Percentiles rank a stretch among this genome's conserved stretches.
These are phyloP conservation scores for Prunus mongolica DNA, from an alignment of 306 rosid species.

Conservation along the genomic window DNA sequence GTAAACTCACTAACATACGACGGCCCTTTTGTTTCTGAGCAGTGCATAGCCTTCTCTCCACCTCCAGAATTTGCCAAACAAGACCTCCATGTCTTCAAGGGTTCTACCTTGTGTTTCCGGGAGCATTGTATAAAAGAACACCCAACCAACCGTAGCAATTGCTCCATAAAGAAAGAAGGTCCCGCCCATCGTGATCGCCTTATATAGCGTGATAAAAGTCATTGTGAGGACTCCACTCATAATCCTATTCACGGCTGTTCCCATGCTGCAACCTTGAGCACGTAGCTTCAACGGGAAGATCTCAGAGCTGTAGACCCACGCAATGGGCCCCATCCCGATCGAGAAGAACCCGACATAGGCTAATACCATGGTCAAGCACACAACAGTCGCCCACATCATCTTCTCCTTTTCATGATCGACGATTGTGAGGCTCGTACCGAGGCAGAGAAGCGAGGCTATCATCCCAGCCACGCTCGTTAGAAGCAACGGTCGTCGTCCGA, in stretches of 20 bases:
- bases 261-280: constrained; percentile 44
- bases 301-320: constrained; percentile 8
- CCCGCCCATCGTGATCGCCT: constrained; percentile 51
- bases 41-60: background rate
- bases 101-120: constrained; percentile 66
- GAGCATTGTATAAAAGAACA: constrained; percentile 44
- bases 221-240: constrained; percentile 48
- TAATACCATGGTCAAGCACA: background rate
- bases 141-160: constrained; percentile 28
- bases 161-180: constrained; percentile 49
- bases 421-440: background rate
- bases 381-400: background rate
- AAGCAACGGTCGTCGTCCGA: background rate
- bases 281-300: constrained; percentile 32
- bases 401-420: background rate
- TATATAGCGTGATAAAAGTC: constrained; percentile 43
- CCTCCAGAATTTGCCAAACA: constrained; percentile 40
- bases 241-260: constrained; percentile 40
- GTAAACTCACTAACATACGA: too few relatives aligned
- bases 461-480: background rate
- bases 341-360: constrained; percentile 41
- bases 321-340: constrained; percentile 44
- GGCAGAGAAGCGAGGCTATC: background rate
- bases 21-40: background rate
- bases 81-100: constrained; percentile 58